Evolutionary conservation across 352 stramenopile genomes (phyloP).

Genomic region (Globisporangium spiculum): DNA sequence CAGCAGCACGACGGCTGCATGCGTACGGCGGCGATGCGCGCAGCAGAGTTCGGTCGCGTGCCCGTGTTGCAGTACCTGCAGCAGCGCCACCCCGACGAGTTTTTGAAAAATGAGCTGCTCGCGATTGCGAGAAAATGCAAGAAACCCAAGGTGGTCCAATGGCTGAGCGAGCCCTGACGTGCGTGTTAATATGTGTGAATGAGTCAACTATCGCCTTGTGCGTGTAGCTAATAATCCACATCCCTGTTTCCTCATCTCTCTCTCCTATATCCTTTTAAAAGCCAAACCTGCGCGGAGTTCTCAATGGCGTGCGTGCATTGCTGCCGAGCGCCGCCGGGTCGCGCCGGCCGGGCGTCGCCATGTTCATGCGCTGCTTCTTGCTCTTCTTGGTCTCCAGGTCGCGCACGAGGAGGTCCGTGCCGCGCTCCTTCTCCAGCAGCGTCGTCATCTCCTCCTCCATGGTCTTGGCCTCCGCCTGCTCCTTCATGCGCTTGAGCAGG

Average conservation of each 20-base stretch:
- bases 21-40: neutral
- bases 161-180: neutral
- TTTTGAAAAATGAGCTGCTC: neutral
- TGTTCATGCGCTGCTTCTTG: constrained; percentile 64
- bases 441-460: constrained; percentile 88
- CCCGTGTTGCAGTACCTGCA: constrained; percentile 10
- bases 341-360: constrained; percentile 52
- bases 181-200: neutral
- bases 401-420: constrained; percentile 20
- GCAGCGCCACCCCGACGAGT: neutral
- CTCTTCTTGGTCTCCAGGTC: constrained; percentile 23
- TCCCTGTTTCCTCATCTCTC: neutral
- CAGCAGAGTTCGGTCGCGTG: constrained; percentile 5
- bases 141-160: neutral
- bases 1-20: neutral
- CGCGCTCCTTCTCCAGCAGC: constrained; percentile 18
- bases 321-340: constrained; percentile 24
- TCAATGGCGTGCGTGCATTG: constrained; percentile 39
- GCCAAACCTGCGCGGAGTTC: constrained; percentile 68
- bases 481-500: constrained; percentile 89
- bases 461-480: constrained; percentile 52
- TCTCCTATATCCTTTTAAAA: constrained; percentile 12
- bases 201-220: neutral
- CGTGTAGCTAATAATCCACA: neutral
- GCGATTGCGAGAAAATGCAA: constrained; percentile 5